Conservation (phyloP, 768 basidiomycete genomes). For the Lactarius trivialis region DNA sequence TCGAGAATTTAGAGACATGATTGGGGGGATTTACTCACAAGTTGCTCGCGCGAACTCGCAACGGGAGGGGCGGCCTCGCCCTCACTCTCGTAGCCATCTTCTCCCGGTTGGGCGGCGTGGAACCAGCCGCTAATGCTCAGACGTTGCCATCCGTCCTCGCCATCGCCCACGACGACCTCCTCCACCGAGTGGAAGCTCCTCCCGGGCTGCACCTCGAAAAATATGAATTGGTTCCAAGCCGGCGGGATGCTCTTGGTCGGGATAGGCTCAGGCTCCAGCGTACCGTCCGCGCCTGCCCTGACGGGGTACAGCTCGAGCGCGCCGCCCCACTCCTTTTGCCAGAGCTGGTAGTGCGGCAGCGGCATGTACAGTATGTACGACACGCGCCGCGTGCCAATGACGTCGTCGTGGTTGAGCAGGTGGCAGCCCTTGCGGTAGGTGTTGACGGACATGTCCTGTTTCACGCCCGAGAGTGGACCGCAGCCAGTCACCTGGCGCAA, state of each 20-base stretch:
- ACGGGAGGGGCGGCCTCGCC: constrained; percentile 36
- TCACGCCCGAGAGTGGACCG: constrained; percentile 82
- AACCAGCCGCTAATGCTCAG: constrained; percentile 97
- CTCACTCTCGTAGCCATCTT: constrained; percentile 67
- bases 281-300: constrained; percentile 46
- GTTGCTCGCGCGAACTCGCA: constrained; percentile 87
- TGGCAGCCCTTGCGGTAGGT: constrained; percentile 89
- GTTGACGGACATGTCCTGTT: constrained; percentile 94
- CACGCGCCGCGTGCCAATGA: constrained; percentile 88
- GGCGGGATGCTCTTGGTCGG: constrained; percentile 68
- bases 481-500: constrained; percentile 86
- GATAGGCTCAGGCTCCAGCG: constrained; percentile 59
- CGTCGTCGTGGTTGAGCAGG: constrained; percentile 96
- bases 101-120: constrained; percentile 85
- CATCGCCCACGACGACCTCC: constrained; percentile 83
- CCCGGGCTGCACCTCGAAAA: constrained; percentile 92
- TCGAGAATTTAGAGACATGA: constrained; percentile 5
- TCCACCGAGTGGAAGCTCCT: constrained; percentile 95
- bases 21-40: constrained; percentile 53
- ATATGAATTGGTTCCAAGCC: constrained; percentile 84
- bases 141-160: constrained; percentile 63
- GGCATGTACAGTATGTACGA: constrained; percentile 98
- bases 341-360: constrained; percentile 59
- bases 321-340: constrained; percentile 89
- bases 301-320: constrained; percentile 90